phyloP scores from a whole-genome alignment of 2,329 filamentous ascomycete species.

The Mollisiaceae sp. region DNA sequence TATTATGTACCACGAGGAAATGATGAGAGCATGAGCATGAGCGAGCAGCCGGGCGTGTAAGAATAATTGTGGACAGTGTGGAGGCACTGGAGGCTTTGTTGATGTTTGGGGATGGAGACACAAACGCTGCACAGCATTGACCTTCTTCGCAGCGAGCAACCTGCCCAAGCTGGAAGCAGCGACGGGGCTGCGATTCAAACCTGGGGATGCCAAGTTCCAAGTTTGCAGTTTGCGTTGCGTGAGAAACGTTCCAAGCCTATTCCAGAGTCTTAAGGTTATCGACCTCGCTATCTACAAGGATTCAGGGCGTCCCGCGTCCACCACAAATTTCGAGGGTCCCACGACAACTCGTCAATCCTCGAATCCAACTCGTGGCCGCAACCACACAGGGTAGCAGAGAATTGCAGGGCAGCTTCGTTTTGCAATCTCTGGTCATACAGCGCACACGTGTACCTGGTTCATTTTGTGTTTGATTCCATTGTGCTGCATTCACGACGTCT shows the following conservation, averaged over 20 bases:
- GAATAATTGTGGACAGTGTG: background rate
- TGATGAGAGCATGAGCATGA: background rate
- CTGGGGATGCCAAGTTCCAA: conserved; percentile 16
- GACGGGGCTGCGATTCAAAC: background rate
- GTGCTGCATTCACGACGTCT: background rate
- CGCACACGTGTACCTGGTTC: too few relatives aligned
- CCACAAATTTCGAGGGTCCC: background rate
- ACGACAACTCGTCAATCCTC: background rate
- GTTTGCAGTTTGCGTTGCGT: background rate
- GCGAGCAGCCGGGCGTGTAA: background rate
- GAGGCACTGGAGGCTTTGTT: background rate
- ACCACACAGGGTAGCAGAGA: background rate
- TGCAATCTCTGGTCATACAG: too few relatives aligned
- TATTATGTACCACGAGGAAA: background rate
- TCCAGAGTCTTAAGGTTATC: background rate
- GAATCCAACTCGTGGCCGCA: background rate
- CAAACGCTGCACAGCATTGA: background rate
- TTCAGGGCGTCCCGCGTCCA: conserved; percentile 3
- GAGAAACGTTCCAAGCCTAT: background rate
- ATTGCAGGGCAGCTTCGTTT: too few relatives aligned
- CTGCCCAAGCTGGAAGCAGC: background rate
- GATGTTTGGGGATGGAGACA: conserved; percentile 3
- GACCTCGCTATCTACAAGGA: background rate
- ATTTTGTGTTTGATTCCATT: background rate
- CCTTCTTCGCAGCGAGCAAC: background rate